Base-by-base conservation (phyloP, 1,284 basidiomycete species). In the Leccinum pallidistipes region DNA sequence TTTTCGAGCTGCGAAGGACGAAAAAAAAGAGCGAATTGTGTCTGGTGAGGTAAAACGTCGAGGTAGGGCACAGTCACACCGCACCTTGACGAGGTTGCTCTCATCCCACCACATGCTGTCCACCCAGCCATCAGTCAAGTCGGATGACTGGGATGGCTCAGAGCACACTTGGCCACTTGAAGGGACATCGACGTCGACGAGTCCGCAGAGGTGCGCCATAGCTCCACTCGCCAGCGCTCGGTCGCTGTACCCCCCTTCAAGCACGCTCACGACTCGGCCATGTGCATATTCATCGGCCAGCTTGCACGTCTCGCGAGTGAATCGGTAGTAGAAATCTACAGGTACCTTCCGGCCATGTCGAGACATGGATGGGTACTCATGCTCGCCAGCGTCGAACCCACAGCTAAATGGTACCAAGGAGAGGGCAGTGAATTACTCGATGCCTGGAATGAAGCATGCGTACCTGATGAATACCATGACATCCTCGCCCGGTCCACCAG, bases 241-340 rank as follows among this genome's bases (percentile, higher is more conserved):
- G 72, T 98, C 95, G 66, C 92, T 94, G 71, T 99, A 98, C 0
- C 96, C 97, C 1, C 96, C 96, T 76, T 99, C 97, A 1, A 99
- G 84, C 0, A 98, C 90, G 64, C 92, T 94, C 24, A 98, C 81
- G 1, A 97, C 71, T 56, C 89, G 85, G 0, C 95, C 94, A 0
- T 75, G 69, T 0, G 92, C 86, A 63, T 87, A 86, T 27, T 76
- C 68, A 50, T 92, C 83, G 1, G 92, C 89, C 59, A 98, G 85
- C 0, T 65, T 70, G 45, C 85, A 81, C 0, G 87, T 85, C 69
- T 97, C 94, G 3, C 78, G 80, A 0, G 94, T 90, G 69, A 98
- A 97, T 5, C 86, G 88, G 68, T 90, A 80, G 74, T 93, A 99
- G 78, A 98, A 98, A 0, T 86, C 85, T 0, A 87, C 83, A 0